Conservation (phyloP, 2,329 filamentous ascomycete species). For the Dactylellina haptotyla region DNA sequence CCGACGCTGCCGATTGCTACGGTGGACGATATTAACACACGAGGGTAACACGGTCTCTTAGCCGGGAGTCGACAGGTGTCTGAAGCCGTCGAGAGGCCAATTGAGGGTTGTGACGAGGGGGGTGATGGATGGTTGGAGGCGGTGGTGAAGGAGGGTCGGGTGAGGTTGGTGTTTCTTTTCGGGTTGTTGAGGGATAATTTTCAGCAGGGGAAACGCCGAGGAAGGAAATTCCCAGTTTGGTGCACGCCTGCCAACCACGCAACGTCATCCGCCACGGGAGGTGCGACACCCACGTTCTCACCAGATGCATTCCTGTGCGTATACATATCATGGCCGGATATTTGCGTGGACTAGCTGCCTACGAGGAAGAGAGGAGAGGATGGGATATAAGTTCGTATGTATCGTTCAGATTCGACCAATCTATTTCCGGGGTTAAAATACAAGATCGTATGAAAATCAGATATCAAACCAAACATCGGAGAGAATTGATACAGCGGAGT, state of each 20-base stretch:
- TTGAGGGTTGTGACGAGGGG: conserved; percentile 2
- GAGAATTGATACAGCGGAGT: no score
- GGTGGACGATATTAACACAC: conserved; percentile 7
- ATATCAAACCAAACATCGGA: background rate
- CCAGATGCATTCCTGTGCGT: background rate
- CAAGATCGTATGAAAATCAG: conserved; percentile 12
- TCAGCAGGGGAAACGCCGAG: conserved; percentile 29
- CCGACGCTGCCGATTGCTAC: background rate
- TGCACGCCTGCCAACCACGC: conserved; percentile 23
- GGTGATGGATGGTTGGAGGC: background rate
- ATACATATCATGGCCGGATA: no score
- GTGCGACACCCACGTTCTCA: background rate
- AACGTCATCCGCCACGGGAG: conserved; percentile 25
- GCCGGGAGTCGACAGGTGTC: background rate
- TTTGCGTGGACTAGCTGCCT: background rate
- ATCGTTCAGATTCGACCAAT: conserved; percentile 13
- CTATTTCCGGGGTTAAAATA: conserved; percentile 25
- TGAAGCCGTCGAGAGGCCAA: conserved; percentile 19
- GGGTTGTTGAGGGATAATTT: conserved; percentile 53
- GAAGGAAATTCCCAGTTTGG: background rate
- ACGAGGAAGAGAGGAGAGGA: background rate
- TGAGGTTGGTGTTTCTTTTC: conserved; percentile 18
- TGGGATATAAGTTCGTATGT: background rate
- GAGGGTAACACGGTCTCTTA: background rate
- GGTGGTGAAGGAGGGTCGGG: background rate